Conservation (phyloP, 129 eudicot genomes). For the Artemisia argyi region DNA sequence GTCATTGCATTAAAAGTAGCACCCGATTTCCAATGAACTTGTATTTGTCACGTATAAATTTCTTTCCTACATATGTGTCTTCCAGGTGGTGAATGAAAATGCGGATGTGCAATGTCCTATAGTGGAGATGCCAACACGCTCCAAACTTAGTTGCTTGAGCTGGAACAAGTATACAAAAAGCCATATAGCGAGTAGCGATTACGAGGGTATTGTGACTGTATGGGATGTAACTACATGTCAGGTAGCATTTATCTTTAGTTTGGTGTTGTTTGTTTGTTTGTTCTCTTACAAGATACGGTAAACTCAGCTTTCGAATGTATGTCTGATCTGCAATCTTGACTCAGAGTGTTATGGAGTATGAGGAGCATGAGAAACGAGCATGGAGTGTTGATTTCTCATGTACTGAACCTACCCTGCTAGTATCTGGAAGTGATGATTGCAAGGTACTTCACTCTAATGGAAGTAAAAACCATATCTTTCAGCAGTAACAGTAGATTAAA, state of each 20-base stretch:
- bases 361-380: slow-evolving; percentile 99
- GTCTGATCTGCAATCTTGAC: neutral
- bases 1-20: too few relatives aligned
- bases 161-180: slow-evolving; percentile 91
- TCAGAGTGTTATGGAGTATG: slow-evolving; percentile 95
- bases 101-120: slow-evolving; percentile 84
- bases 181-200: slow-evolving; percentile 93
- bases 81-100: slow-evolving; percentile 87
- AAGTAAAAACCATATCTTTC: neutral
- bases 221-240: slow-evolving; percentile 97
- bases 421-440: slow-evolving; percentile 98
- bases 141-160: slow-evolving; percentile 85
- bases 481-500: slow-evolving; percentile 61
- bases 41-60: neutral
- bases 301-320: slow-evolving; percentile 17
- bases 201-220: slow-evolving; percentile 93
- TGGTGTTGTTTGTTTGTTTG: too few relatives aligned
- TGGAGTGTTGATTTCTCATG: slow-evolving; percentile 98
- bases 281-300: neutral
- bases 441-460: slow-evolving; percentile 46
- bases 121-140: slow-evolving; percentile 88
- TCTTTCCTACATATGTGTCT: slow-evolving; percentile 5
- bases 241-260: slow-evolving; percentile 37
- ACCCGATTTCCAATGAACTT: too few relatives aligned
- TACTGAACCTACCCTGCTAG: slow-evolving; percentile 92